These are phyloP conservation scores for Fusarium odoratissimum DNA, from an alignment of 2,329 filamentous ascomycete species.

Conservation along the genomic window DNA sequence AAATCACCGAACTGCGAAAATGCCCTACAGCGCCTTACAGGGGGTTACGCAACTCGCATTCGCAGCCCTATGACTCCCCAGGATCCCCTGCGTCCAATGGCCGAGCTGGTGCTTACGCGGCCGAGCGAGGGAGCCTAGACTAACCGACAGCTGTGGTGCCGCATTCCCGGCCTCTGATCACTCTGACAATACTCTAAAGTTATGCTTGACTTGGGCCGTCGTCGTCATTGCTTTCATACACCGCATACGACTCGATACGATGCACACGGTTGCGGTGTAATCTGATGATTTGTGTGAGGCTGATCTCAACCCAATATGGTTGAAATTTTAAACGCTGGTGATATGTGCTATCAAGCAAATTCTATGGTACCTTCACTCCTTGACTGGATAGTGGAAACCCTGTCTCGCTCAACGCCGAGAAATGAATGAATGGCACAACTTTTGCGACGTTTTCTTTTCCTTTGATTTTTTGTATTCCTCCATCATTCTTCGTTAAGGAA, in stretches of 20 bases:
- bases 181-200: conserved; percentile 4
- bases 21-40: conserved; percentile 6
- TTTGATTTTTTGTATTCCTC: conserved; percentile 14
- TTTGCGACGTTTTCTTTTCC: conserved; percentile 31
- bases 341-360: conserved; percentile 22
- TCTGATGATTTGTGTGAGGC: conserved; percentile 1
- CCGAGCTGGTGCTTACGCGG: conserved; percentile 36
- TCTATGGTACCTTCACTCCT: conserved; percentile 30
- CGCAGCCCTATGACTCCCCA: conserved; percentile 43
- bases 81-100: conserved; percentile 25
- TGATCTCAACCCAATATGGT: conserved; percentile 1
- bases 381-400: conserved; percentile 17
- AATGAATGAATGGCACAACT: conserved; percentile 30
- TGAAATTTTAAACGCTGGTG: conserved; percentile 5
- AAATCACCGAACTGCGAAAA: neutral
- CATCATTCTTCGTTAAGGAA: conserved; percentile 55
- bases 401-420: conserved; percentile 33
- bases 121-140: conserved; percentile 31
- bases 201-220: conserved; percentile 12
- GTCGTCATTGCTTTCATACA: conserved; percentile 17
- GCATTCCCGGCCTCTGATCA: neutral
- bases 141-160: conserved; percentile 13
- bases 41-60: conserved; percentile 38
- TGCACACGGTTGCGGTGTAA: neutral
- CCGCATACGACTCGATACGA: neutral